Conservation (phyloP, 441 rosid species). For the Bruguiera hainesii region DNA sequence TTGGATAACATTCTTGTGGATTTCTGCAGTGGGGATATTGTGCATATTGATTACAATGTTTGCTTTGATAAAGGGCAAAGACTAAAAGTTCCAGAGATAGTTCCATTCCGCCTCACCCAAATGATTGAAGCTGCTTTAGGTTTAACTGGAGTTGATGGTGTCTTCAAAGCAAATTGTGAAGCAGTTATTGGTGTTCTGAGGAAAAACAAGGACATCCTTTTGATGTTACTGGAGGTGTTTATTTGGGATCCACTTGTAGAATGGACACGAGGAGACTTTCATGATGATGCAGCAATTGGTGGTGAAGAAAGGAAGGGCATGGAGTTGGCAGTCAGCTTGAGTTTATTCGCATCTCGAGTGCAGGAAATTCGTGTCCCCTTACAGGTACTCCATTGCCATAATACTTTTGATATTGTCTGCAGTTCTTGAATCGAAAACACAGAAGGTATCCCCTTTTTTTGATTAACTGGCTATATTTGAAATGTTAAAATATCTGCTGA, state of each 20-base stretch:
- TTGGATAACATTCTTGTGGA: slow-evolving; percentile 97
- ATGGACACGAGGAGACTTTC: slow-evolving; percentile 98
- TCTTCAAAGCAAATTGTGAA: slow-evolving; percentile 88
- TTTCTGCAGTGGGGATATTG: slow-evolving; percentile 92
- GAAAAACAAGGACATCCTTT: slow-evolving; percentile 81
- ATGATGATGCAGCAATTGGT: slow-evolving; percentile 96
- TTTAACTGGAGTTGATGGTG: slow-evolving; percentile 92
- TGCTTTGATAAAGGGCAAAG: slow-evolving; percentile 98
- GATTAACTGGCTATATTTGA: too few species aligned
- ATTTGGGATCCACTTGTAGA: slow-evolving; percentile 99
- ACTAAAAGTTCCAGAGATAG: slow-evolving; percentile 93
- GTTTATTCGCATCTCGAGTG: slow-evolving; percentile 97
- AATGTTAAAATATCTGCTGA: too few species aligned
- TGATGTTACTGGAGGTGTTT: slow-evolving; percentile 94
- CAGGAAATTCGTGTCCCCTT: slow-evolving; percentile 97
- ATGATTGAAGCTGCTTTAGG: slow-evolving; percentile 92
- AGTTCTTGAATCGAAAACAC: slow-evolving; percentile 1
- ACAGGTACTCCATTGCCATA: slow-evolving; percentile 57
- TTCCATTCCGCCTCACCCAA: slow-evolving; percentile 97
- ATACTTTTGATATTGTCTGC: slow-evolving; percentile 1
- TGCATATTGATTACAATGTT: slow-evolving; percentile 96
- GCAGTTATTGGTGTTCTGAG: slow-evolving; percentile 79
- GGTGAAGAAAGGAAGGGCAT: slow-evolving; percentile 99
- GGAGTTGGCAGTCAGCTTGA: slow-evolving; percentile 99
- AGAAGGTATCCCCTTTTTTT: too few species aligned